These are phyloP conservation scores for Boletus sp. DNA, from an alignment of 1,284 basidiomycete species.

Conservation along the genomic window DNA sequence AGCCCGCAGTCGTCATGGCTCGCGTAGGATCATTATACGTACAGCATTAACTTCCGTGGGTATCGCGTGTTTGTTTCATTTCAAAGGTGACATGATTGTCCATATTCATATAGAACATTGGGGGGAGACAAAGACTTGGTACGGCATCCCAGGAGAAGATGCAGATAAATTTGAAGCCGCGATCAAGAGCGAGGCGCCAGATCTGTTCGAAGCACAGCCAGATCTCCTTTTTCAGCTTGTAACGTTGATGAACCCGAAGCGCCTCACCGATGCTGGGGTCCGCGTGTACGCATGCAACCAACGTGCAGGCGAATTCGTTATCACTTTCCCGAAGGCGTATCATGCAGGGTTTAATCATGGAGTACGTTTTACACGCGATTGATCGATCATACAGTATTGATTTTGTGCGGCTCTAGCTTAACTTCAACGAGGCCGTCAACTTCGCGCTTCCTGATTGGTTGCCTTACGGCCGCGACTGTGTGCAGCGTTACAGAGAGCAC, in stretches of 20 bases:
- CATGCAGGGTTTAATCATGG: slow-evolving; percentile 99
- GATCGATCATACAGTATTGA: slow-evolving; percentile 21
- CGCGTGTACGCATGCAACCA: slow-evolving; percentile 94
- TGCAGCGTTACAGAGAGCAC: slow-evolving; percentile 84
- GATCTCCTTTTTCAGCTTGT: slow-evolving; percentile 97
- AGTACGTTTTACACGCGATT: slow-evolving; percentile 48
- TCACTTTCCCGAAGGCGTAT: slow-evolving; percentile 97
- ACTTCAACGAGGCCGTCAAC: slow-evolving; percentile 99
- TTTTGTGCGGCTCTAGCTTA: slow-evolving; percentile 57
- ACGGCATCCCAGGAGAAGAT: slow-evolving; percentile 92
- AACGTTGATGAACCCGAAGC: slow-evolving; percentile 95
- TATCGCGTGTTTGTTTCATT: slow-evolving; percentile 23
- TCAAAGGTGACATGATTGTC: slow-evolving; percentile 19
- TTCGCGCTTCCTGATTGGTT: slow-evolving; percentile 98
- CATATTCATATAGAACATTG: slow-evolving; percentile 76
- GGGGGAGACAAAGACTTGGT: slow-evolving; percentile 99
- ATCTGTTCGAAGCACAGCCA: slow-evolving; percentile 97
- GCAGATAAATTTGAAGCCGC: slow-evolving; percentile 96
- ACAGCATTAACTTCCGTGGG: slow-evolving; percentile 92
- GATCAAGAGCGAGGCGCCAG: slow-evolving; percentile 92
- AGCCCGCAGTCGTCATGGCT: slow-evolving; percentile 20
- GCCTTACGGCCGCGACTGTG: slow-evolving; percentile 80
- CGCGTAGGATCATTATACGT: slow-evolving; percentile 91
- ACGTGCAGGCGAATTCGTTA: slow-evolving; percentile 94
- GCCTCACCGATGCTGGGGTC: slow-evolving; percentile 86